Conservation (phyloP, 441 rosid species). For the Rhodomyrtus psidioides region DNA sequence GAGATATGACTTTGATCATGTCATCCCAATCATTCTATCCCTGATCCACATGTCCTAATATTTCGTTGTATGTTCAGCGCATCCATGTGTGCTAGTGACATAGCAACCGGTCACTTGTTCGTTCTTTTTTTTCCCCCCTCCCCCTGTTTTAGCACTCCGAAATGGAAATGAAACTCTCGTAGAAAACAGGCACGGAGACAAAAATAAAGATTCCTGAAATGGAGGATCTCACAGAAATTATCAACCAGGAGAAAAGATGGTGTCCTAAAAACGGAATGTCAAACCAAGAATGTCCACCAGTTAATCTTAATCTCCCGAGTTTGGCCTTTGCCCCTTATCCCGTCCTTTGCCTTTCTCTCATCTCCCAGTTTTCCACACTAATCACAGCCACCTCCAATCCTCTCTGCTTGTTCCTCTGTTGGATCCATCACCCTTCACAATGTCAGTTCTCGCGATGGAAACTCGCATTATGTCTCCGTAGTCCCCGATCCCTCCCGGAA, state of each 20-base stretch:
- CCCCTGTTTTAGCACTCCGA: not conserved
- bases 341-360: not conserved
- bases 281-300: not conserved
- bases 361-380: not conserved
- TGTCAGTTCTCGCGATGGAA: not conserved
- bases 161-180: not conserved
- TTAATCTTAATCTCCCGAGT: not conserved
- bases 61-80: not conserved
- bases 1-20: not conserved
- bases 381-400: not conserved
- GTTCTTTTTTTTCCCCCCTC: not conserved
- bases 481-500: not conserved
- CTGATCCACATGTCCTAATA: not conserved
- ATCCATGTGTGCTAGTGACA: not conserved
- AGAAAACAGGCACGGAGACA: not conserved
- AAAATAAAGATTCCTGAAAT: conserved; percentile 29
- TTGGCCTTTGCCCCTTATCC: not conserved
- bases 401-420: not conserved
- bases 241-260: conserved; percentile 22
- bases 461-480: not conserved
- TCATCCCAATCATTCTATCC: not conserved
- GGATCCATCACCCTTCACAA: not conserved
- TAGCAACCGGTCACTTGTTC: not conserved
- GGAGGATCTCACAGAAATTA: conserved; percentile 38
- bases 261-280: conserved; percentile 24